phyloP scores from a whole-genome alignment of 306 rosid genomes.

The Sicyos edulis region DNA sequence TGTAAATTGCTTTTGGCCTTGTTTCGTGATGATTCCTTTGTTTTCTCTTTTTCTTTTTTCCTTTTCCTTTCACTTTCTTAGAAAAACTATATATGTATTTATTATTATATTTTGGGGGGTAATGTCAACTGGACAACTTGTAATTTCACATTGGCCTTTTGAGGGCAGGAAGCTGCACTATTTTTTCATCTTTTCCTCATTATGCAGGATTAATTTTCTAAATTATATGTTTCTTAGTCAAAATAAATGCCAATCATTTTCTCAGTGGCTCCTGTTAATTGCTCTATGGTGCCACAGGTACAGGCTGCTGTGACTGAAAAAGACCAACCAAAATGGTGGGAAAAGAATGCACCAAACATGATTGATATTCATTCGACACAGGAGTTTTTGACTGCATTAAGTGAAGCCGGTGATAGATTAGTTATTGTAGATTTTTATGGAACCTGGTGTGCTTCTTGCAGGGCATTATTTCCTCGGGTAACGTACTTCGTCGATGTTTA shows the following conservation, averaged over 20 bases:
- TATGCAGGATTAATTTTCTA: neutral
- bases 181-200: neutral
- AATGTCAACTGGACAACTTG: neutral
- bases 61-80: too few species aligned
- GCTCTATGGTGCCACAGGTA: slow-evolving; percentile 42
- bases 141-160: neutral
- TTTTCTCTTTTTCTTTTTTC: too few species aligned
- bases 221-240: neutral
- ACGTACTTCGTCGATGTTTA: slow-evolving; percentile 12
- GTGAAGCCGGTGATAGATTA: slow-evolving; percentile 86
- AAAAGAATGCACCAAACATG: slow-evolving; percentile 89
- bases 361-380: slow-evolving; percentile 88
- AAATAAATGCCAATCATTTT: neutral
- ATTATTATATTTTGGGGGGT: too few species aligned
- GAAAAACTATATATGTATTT: too few species aligned
- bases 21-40: too few species aligned
- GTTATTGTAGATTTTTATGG: slow-evolving; percentile 97
- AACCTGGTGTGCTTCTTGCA: slow-evolving; percentile 99
- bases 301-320: slow-evolving; percentile 66
- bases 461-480: slow-evolving; percentile 96
- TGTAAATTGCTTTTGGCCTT: neutral
- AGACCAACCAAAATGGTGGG: slow-evolving; percentile 99
- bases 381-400: slow-evolving; percentile 70
- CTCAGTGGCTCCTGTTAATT: slow-evolving; percentile 19
- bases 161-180: neutral